Percentiles rank a stretch among this genome's conserved stretches.
Evolutionary conservation across 495 filamentous ascomycete species (phyloP).

Genomic region (Penicillium manginii): DNA sequence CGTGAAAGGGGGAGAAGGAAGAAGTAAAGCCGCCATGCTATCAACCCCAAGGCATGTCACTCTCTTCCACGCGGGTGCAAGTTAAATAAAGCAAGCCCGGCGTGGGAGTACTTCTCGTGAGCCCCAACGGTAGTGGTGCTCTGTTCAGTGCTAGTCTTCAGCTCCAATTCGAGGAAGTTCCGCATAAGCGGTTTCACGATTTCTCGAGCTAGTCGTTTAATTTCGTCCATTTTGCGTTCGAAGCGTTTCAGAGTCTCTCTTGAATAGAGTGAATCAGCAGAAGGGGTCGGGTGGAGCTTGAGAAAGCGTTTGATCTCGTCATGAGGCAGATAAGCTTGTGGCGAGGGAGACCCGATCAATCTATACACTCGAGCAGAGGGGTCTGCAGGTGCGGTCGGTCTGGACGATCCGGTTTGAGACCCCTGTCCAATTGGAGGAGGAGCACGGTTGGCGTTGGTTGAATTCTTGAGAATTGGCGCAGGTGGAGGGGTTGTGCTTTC

Average conservation of each 20-base stretch:
- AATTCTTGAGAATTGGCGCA: conserved; percentile 49
- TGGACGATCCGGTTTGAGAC: conserved; percentile 25
- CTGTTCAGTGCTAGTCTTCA: conserved; percentile 43
- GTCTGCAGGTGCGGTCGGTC: conserved; percentile 26
- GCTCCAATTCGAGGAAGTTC: conserved; percentile 77
- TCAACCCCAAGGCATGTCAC: conserved; percentile 78
- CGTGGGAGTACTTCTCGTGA: conserved; percentile 28
- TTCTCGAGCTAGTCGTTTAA: conserved; percentile 80
- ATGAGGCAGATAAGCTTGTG: conserved; percentile 70
- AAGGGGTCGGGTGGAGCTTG: conserved; percentile 59
- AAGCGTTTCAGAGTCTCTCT: conserved; percentile 80
- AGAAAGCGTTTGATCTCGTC: conserved; percentile 90
- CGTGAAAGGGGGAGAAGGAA: not conserved
- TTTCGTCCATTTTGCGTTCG: conserved; percentile 82
- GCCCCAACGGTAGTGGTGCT: not conserved
- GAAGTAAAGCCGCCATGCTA: not conserved
- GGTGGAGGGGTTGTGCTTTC: conserved; percentile 79
- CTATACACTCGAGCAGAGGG: conserved; percentile 70
- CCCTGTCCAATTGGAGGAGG: conserved; percentile 31
- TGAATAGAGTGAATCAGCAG: conserved; percentile 63
- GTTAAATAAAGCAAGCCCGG: conserved; percentile 71
- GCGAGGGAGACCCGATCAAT: conserved; percentile 62
- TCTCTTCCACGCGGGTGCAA: conserved; percentile 75
- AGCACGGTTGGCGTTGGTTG: conserved; percentile 23
- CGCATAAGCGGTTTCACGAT: conserved; percentile 85